phyloP scores from a whole-genome alignment of 768 basidiomycete species.

The Pholiota microspora region DNA sequence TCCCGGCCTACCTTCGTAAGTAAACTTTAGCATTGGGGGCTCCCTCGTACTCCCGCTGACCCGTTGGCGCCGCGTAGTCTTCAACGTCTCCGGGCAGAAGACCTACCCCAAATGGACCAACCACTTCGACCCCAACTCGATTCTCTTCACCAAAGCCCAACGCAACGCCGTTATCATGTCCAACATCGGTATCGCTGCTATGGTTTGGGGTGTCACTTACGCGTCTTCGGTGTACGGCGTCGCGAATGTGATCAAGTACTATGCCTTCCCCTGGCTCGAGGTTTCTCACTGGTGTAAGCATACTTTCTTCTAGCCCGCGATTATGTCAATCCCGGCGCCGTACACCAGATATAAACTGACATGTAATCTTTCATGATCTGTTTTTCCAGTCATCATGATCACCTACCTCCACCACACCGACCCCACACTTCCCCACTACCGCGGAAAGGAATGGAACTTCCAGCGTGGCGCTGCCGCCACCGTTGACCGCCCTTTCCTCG shows the following conservation, averaged over 20 bases:
- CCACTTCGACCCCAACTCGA: slow-evolving; percentile 59
- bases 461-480: slow-evolving; percentile 62
- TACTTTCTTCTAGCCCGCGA: too few relatives aligned
- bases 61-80: slow-evolving; percentile 38
- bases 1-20: slow-evolving; percentile 59
- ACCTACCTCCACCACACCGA: slow-evolving; percentile 71
- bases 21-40: too few relatives aligned
- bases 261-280: slow-evolving; percentile 52
- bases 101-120: slow-evolving; percentile 62
- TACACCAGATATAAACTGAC: neutral
- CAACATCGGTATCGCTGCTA: slow-evolving; percentile 52
- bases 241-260: slow-evolving; percentile 44
- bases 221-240: slow-evolving; percentile 36
- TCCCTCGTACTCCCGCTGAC: too few relatives aligned
- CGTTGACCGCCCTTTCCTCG: slow-evolving; percentile 55
- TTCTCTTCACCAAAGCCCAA: slow-evolving; percentile 54
- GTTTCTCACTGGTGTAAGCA: slow-evolving; percentile 55
- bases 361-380: neutral
- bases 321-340: too few relatives aligned
- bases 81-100: slow-evolving; percentile 63
- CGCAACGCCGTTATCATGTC: slow-evolving; percentile 52
- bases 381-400: slow-evolving; percentile 43
- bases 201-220: slow-evolving; percentile 39
- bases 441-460: slow-evolving; percentile 56
- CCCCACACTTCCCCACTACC: slow-evolving; percentile 53